Evolutionary conservation across 2,329 filamentous ascomycete species (phyloP).

Genomic region (Penicillium digitatum): DNA sequence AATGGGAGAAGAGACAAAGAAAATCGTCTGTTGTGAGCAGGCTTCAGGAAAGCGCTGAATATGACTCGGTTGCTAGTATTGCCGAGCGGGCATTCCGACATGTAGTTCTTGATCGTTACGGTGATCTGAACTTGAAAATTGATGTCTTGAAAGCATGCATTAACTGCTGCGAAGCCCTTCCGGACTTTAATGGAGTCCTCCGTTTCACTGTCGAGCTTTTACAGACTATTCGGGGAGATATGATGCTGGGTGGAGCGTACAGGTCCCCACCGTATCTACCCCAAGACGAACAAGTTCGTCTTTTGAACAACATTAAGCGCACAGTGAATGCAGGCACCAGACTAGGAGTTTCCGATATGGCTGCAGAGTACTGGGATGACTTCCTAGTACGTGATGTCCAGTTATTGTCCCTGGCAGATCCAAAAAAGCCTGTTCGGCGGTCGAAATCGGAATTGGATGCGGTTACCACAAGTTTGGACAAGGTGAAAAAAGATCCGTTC

Average conservation of each 20-base stretch:
- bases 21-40: constrained; percentile 19
- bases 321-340: constrained; percentile 74
- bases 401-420: constrained; percentile 59
- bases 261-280: constrained; percentile 67
- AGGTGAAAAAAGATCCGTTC: constrained; percentile 66
- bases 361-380: constrained; percentile 94
- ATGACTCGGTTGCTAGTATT: constrained; percentile 39
- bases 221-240: constrained; percentile 69
- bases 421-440: constrained; percentile 64
- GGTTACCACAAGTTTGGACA: constrained; percentile 38
- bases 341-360: constrained; percentile 64
- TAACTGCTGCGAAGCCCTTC: constrained; percentile 87
- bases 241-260: constrained; percentile 66
- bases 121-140: constrained; percentile 74
- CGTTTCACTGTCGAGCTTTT: constrained; percentile 81
- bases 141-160: constrained; percentile 87
- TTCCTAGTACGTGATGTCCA: constrained; percentile 78
- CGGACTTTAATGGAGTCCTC: constrained; percentile 86
- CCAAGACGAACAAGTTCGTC: constrained; percentile 76
- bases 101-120: constrained; percentile 56
- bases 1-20: constrained; percentile 31
- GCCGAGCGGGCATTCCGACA: constrained; percentile 46
- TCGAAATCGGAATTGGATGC: constrained; percentile 50
- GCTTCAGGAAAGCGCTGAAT: constrained; percentile 21
- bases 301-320: constrained; percentile 81